These are phyloP conservation scores for Pezicula carpinea DNA, from an alignment of 2,329 filamentous ascomycete genomes.

Conservation along the genomic window DNA sequence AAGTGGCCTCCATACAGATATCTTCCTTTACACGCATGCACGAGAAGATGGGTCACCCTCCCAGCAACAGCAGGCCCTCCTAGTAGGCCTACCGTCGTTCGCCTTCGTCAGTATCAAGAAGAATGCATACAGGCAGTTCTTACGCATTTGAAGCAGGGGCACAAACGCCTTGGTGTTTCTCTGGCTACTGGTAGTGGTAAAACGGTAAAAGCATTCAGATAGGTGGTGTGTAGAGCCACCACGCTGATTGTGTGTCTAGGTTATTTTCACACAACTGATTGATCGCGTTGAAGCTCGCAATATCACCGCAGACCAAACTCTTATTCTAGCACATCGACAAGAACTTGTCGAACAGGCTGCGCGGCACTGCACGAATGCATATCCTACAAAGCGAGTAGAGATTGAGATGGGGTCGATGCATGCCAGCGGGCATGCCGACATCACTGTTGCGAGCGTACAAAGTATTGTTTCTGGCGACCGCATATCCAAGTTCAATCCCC, in stretches of 20 bases:
- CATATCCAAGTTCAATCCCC: slow-evolving; percentile 77
- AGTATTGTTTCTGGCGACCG: slow-evolving; percentile 75
- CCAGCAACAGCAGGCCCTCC: neutral
- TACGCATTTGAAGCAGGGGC: slow-evolving; percentile 60
- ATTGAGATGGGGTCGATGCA: slow-evolving; percentile 83
- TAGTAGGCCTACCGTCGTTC: slow-evolving; percentile 34
- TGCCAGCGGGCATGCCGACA: slow-evolving; percentile 78
- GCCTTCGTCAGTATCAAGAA: slow-evolving; percentile 80
- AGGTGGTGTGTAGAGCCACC: slow-evolving; percentile 5
- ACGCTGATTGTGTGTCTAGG: slow-evolving; percentile 38
- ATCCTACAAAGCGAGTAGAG: slow-evolving; percentile 76
- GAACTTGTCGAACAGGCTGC: slow-evolving; percentile 95
- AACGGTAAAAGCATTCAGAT: slow-evolving; percentile 51
- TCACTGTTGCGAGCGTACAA: slow-evolving; percentile 86
- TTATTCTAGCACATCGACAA: slow-evolving; percentile 87
- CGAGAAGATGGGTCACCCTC: neutral
- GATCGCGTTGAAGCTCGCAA: slow-evolving; percentile 60
- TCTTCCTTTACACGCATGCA: neutral
- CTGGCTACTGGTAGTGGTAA: slow-evolving; percentile 87
- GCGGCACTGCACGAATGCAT: slow-evolving; percentile 73
- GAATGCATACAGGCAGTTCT: slow-evolving; percentile 85
- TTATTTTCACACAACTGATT: slow-evolving; percentile 96
- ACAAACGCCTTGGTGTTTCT: slow-evolving; percentile 78
- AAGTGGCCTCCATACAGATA: slow-evolving; percentile 8
- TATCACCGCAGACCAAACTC: slow-evolving; percentile 63